These are phyloP conservation scores for Butyriboletus appendiculatus DNA, from an alignment of 1,284 basidiomycete genomes.

Conservation along the genomic window DNA sequence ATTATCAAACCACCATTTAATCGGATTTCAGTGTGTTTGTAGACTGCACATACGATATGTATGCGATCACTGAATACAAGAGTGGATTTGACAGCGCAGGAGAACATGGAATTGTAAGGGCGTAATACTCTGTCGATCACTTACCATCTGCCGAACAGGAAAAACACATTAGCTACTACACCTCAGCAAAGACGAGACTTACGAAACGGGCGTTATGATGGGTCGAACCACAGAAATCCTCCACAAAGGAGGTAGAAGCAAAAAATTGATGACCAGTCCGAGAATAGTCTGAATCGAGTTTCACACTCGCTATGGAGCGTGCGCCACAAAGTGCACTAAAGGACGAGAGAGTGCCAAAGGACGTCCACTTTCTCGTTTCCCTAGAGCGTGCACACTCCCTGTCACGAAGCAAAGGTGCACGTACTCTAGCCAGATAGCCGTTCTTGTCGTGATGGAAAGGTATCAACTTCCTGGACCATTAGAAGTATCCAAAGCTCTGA, in stretches of 20 bases:
- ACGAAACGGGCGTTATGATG: background rate
- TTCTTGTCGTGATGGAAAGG: background rate
- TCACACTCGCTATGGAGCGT: constrained; percentile 15
- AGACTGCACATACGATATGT: background rate
- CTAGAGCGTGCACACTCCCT: background rate
- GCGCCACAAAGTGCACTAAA: constrained; percentile 35
- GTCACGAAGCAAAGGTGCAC: background rate
- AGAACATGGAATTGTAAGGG: background rate
- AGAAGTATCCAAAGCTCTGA: too few relatives aligned
- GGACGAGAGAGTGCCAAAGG: constrained; percentile 5
- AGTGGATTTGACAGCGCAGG: background rate
- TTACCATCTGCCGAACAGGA: background rate
- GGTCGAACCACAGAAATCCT: background rate
- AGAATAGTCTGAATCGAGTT: constrained; percentile 41
- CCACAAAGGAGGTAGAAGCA: constrained; percentile 17
- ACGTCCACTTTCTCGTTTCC: constrained; percentile 22
- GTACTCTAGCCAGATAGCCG: background rate
- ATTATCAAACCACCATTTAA: background rate
- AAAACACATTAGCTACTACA: background rate
- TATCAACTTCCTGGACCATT: too few relatives aligned
- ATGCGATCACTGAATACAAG: background rate
- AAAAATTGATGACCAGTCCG: constrained; percentile 32
- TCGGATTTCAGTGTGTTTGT: background rate
- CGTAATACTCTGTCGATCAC: background rate
- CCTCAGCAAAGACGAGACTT: background rate